Evolutionary conservation across 257 asterid species (phyloP).

Genomic region (Scutellaria galericulata): DNA sequence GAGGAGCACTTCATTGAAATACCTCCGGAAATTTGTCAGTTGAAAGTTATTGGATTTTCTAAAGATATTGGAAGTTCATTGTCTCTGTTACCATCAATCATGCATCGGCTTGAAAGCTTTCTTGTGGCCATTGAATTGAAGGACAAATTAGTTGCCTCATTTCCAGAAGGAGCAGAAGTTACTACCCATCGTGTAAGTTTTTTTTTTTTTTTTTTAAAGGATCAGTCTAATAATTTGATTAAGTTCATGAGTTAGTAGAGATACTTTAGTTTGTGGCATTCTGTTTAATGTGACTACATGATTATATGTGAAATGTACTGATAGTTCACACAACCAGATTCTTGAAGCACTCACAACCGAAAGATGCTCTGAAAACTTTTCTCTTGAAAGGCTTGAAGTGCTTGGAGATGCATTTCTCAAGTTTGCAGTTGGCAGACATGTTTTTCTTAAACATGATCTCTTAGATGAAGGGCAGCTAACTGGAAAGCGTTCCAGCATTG

Average conservation of each 20-base stretch:
- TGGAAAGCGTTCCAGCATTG: conserved; percentile 81
- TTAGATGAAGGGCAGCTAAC: conserved; percentile 96
- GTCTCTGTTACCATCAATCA: conserved; percentile 87
- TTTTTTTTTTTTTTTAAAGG: background rate
- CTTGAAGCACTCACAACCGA: conserved; percentile 99
- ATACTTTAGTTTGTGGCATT: conserved; percentile 13
- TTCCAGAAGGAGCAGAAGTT: conserved; percentile 82
- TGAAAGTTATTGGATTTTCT: conserved; percentile 93
- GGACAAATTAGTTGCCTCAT: conserved; percentile 67
- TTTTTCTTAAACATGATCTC: conserved; percentile 70
- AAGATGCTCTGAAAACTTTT: conserved; percentile 77
- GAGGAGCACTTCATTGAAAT: conserved; percentile 88
- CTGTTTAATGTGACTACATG: conserved; percentile 16
- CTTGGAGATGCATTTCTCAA: conserved; percentile 99
- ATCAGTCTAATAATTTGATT: conserved; percentile 19
- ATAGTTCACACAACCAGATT: conserved; percentile 59
- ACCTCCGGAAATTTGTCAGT: conserved; percentile 94
- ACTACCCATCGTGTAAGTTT: conserved; percentile 67
- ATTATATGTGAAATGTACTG: conserved; percentile 31
- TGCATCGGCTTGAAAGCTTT: conserved; percentile 89
- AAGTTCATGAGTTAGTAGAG: conserved; percentile 7
- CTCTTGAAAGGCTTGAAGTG: conserved; percentile 97
- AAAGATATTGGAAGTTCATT: conserved; percentile 94
- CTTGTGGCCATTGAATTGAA: conserved; percentile 89
- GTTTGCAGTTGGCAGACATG: conserved; percentile 89